Evolutionary conservation across 148 eudicot genomes (phyloP).

Genomic region (Chenopodium quinoa): DNA sequence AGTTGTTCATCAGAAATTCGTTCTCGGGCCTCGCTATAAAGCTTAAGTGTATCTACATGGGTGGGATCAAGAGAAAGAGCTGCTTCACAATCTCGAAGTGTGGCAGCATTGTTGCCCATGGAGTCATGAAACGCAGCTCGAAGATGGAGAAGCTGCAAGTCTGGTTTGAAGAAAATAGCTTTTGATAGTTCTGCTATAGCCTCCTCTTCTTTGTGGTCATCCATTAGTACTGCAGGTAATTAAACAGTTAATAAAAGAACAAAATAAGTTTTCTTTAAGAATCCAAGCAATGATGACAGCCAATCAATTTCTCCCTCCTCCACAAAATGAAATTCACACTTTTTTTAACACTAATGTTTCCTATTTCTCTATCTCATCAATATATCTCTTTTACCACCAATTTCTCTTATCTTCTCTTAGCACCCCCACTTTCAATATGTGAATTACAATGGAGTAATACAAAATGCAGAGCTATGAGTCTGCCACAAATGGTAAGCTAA

Average conservation of each 20-base stretch:
- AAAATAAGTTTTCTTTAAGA: neutral
- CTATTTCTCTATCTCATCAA: neutral
- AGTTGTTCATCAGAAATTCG: slow-evolving; percentile 28
- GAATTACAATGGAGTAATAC: neutral
- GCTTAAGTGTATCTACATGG: slow-evolving; percentile 57
- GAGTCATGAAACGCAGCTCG: slow-evolving; percentile 73
- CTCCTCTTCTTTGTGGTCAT: slow-evolving; percentile 69
- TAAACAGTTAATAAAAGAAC: slow-evolving; percentile 12
- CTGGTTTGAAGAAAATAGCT: slow-evolving; percentile 66
- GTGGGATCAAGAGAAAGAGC: slow-evolving; percentile 62
- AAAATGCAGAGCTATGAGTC: neutral
- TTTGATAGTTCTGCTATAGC: slow-evolving; percentile 60
- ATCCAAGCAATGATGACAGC: neutral
- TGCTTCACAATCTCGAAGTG: slow-evolving; percentile 62
- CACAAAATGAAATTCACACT: neutral
- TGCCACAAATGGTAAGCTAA: neutral
- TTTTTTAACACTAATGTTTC: too few relatives aligned
- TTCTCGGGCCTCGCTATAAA: slow-evolving; percentile 45
- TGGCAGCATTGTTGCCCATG: slow-evolving; percentile 44
- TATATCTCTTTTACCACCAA: neutral
- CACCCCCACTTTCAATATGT: neutral
- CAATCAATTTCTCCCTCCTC: neutral
- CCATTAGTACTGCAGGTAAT: slow-evolving; percentile 56
- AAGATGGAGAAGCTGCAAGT: slow-evolving; percentile 66
- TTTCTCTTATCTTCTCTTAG: neutral